Evolutionary conservation across 106 monocot species (phyloP).

Genomic region (Iris macrosiphon): DNA sequence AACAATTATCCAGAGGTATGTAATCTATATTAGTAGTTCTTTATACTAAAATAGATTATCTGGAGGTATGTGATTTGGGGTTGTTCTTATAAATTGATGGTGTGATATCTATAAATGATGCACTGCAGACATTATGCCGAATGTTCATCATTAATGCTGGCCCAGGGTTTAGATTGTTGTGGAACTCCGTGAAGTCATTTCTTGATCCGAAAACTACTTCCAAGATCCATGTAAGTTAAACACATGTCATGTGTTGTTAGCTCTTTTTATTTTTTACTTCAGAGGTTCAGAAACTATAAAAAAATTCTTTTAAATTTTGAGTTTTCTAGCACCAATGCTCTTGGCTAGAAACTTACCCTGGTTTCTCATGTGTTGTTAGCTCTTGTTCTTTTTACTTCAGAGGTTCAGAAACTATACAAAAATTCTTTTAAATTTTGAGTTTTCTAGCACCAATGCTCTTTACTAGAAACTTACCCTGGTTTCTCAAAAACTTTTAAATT

Average conservation of each 20-base stretch:
- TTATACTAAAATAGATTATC: neutral
- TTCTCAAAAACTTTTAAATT: too few species aligned
- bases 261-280: neutral
- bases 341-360: too few species aligned
- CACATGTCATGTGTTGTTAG: neutral
- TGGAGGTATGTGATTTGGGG: neutral
- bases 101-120: too few species aligned
- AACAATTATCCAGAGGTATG: conserved; percentile 59
- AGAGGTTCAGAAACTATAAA: neutral
- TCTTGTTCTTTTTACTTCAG: neutral
- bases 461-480: too few species aligned
- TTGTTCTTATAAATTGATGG: too few species aligned
- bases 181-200: conserved; percentile 49
- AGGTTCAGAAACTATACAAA: neutral
- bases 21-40: neutral
- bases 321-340: too few species aligned
- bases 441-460: too few species aligned
- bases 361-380: neutral
- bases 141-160: conserved; percentile 72
- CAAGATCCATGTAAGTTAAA: conserved; percentile 61
- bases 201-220: conserved; percentile 59
- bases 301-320: too few species aligned
- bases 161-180: conserved; percentile 43
- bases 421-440: too few species aligned
- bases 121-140: conserved; percentile 30